A percentile compares a stretch with the other conserved stretches of the same genome.
Evolutionary conservation across 75 land plant species (phyloP).

Genomic region (Pinus albicaulis): DNA sequence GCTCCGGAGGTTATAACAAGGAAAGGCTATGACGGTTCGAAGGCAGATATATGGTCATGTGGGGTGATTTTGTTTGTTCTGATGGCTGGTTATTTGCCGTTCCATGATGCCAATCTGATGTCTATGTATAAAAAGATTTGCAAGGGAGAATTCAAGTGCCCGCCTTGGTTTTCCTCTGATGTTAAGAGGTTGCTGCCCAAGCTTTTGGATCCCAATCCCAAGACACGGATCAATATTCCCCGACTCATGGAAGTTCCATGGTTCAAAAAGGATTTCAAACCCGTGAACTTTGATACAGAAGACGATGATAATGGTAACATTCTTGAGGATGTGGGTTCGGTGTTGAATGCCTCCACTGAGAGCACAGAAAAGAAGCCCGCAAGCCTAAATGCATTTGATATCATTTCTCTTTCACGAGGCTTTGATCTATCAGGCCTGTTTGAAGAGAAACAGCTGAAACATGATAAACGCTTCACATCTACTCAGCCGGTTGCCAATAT

Average conservation of each 20-base stretch:
- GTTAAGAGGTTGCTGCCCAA: conserved; percentile 32
- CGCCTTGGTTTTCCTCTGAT: conserved; percentile 45
- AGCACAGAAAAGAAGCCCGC: conserved; percentile 21
- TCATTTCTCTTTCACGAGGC: conserved; percentile 72
- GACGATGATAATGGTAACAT: conserved; percentile 16
- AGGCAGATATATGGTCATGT: conserved; percentile 56
- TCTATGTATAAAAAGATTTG: conserved; percentile 45
- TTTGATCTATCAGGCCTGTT: conserved; percentile 78
- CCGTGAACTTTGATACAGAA: conserved; percentile 20
- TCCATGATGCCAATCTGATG: conserved; percentile 49
- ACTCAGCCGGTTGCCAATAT: conserved; percentile 40
- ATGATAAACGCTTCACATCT: conserved; percentile 43
- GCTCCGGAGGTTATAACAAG: conserved; percentile 53
- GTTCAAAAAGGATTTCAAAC: conserved; percentile 63
- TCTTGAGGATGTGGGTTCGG: conserved; percentile 33
- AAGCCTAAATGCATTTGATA: conserved; percentile 72
- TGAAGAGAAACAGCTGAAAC: conserved; percentile 29
- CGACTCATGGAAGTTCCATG: conserved; percentile 60
- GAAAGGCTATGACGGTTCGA: conserved; percentile 53
- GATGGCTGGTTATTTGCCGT: conserved; percentile 50
- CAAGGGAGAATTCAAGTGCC: conserved; percentile 53
- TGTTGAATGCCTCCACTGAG: conserved; percentile 6
- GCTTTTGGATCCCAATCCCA: conserved; percentile 53
- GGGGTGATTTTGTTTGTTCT: conserved; percentile 51
- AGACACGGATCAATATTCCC: conserved; percentile 40